Conservation (phyloP, 2,329 filamentous ascomycete genomes). For the Ascochyta rabiei region DNA sequence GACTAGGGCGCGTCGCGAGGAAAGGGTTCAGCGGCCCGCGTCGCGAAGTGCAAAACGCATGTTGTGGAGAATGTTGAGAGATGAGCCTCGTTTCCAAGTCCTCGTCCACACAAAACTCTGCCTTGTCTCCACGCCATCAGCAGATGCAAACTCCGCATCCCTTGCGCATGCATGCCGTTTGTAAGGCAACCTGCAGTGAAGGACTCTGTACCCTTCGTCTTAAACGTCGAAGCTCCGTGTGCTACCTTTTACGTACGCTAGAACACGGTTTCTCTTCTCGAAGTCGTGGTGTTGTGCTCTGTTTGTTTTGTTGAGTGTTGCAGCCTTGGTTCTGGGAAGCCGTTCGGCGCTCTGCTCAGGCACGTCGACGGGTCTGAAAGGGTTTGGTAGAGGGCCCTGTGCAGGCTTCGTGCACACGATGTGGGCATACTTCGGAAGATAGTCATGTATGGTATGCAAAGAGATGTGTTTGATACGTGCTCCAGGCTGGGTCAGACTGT, state of each 20-base stretch:
- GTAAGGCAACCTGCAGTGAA: conserved; percentile 8
- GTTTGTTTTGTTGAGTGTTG: background rate
- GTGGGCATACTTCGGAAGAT: background rate
- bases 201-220: conserved; percentile 3
- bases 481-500: no score
- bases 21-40: conserved; percentile 13
- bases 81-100: conserved; percentile 7
- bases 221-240: conserved; percentile 14
- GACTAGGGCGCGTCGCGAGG: background rate
- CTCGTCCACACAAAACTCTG: background rate
- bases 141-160: background rate
- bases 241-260: conserved; percentile 1
- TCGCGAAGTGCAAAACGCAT: background rate
- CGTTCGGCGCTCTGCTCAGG: background rate
- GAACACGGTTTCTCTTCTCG: conserved; percentile 9
- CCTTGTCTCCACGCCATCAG: conserved; percentile 1
- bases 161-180: conserved; percentile 4
- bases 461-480: background rate
- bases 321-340: background rate
- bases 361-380: background rate
- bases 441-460: background rate
- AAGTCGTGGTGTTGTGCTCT: conserved; percentile 2
- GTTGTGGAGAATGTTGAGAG: conserved; percentile 15
- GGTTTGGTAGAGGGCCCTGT: background rate
- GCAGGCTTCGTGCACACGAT: background rate